These are phyloP conservation scores for Berkeleyomyces basicola DNA, from an alignment of 2,329 filamentous ascomycete species.

Conservation along the genomic window DNA sequence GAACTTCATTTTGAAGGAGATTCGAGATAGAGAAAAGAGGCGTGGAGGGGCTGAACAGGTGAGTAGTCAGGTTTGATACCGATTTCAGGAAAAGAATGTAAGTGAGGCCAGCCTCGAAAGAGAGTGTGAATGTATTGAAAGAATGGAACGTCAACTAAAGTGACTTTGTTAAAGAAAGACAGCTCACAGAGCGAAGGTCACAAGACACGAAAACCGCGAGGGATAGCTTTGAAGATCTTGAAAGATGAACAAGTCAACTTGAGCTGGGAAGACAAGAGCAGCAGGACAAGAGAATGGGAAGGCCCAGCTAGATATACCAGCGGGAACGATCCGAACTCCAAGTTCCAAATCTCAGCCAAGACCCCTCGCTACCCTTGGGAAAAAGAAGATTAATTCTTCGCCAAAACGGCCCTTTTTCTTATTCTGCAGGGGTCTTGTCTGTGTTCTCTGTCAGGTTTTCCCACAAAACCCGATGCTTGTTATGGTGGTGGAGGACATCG, in stretches of 20 bases:
- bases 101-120: slow-evolving; percentile 5
- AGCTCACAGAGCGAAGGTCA: slow-evolving; percentile 4
- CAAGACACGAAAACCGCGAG: neutral
- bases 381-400: neutral
- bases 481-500: neutral
- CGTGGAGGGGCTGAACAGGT: no score
- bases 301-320: neutral
- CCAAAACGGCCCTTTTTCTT: neutral
- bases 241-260: neutral
- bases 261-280: neutral
- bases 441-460: neutral
- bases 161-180: slow-evolving; percentile 1
- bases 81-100: neutral
- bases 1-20: neutral
- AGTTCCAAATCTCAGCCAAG: neutral
- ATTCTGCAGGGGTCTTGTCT: neutral
- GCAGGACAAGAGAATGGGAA: neutral
- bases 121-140: neutral
- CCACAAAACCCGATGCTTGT: neutral
- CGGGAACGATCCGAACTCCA: neutral
- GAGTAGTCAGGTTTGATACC: no score
- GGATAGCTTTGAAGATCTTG: neutral
- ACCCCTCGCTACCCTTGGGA: neutral
- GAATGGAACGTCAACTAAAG: slow-evolving; percentile 7
- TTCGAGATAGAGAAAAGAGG: neutral